These are phyloP conservation scores for Scutellaria galericulata DNA, from an alignment of 257 asterid species.

Conservation along the genomic window DNA sequence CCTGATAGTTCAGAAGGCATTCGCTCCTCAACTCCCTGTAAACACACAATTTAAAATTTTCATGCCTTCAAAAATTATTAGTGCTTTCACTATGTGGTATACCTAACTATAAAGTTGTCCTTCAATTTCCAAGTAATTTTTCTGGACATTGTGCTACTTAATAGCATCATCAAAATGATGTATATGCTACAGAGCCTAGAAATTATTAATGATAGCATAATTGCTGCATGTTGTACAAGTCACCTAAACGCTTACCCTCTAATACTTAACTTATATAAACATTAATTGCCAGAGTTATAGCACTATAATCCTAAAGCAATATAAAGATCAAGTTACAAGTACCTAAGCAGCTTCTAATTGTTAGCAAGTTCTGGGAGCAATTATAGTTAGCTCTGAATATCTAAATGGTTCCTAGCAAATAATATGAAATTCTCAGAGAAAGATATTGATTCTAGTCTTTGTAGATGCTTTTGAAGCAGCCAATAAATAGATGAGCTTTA, in stretches of 20 bases:
- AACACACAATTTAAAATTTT: conserved; percentile 32
- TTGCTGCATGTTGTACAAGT: conserved; percentile 19
- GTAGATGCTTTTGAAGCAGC: conserved; percentile 5
- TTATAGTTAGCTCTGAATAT: background rate
- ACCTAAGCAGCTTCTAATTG: background rate
- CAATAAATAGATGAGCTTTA: background rate
- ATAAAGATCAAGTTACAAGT: conserved; percentile 20
- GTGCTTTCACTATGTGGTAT: conserved; percentile 29
- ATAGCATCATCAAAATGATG: conserved; percentile 25
- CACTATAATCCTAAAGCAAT: conserved; percentile 1
- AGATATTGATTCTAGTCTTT: background rate
- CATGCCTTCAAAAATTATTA: conserved; percentile 16
- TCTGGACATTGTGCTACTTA: conserved; percentile 24
- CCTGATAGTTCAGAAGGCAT: conserved; percentile 98
- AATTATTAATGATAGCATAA: background rate
- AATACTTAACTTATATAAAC: background rate
- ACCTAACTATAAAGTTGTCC: conserved; percentile 23
- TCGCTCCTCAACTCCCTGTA: conserved; percentile 94
- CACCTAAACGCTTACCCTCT: background rate
- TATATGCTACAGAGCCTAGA: background rate
- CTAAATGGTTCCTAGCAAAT: conserved; percentile 9
- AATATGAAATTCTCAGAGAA: conserved; percentile 1
- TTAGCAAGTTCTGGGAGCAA: too few relatives aligned
- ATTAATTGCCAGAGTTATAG: background rate
- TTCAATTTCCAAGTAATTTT: conserved; percentile 16